Evolutionary conservation across 345 rosid species (phyloP).

Genomic region (Eucalyptus guilfoylei): DNA sequence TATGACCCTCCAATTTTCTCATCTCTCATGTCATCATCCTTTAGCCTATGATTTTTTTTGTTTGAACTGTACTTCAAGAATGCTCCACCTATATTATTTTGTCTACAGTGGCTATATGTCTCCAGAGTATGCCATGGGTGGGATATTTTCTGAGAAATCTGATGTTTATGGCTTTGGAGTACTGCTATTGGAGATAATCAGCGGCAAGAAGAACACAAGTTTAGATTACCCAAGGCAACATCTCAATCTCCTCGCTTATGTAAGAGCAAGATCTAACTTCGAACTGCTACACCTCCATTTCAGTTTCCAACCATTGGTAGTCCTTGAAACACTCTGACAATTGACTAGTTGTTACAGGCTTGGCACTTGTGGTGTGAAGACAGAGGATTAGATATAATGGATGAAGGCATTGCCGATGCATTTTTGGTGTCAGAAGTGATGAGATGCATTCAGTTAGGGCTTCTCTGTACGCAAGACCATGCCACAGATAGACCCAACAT

Average conservation of each 20-base stretch:
- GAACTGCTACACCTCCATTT: not conserved
- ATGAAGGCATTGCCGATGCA: not conserved
- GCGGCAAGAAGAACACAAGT: conserved; percentile 8
- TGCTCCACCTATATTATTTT: not conserved
- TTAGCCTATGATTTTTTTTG: not conserved
- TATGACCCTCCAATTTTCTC: not conserved
- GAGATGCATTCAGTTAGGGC: not conserved
- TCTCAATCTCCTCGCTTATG: conserved; percentile 5
- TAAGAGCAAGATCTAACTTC: not conserved
- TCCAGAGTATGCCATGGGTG: conserved; percentile 27
- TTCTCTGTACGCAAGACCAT: not conserved
- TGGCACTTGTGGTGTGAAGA: not conserved
- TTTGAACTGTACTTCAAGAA: not conserved
- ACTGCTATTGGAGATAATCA: conserved; percentile 17
- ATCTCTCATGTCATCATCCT: not conserved
- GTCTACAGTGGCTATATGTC: conserved; percentile 27
- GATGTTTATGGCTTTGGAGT: conserved; percentile 35
- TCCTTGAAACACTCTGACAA: not conserved
- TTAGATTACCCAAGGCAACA: not conserved
- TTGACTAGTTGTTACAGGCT: not conserved
- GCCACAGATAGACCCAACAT: not conserved
- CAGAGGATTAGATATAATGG: not conserved
- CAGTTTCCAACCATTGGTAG: not conserved
- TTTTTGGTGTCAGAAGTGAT: not conserved
- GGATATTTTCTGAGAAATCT: conserved; percentile 21